Conservation (phyloP, 768 basidiomycete species). For the Clitopilus hobsonii region DNA sequence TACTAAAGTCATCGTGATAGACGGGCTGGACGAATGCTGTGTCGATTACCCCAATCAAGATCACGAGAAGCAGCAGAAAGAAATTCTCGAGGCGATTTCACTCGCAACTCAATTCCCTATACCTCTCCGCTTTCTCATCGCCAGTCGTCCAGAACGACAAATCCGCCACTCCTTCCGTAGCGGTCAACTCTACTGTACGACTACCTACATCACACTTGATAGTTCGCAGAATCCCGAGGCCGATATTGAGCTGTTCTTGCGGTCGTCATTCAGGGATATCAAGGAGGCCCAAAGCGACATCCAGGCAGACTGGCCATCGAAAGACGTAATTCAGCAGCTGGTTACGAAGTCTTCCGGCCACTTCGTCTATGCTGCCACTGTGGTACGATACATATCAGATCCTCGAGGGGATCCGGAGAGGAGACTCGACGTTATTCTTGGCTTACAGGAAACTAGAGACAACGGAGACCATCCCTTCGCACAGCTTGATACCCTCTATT, state of each 20-base stretch:
- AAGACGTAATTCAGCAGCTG: background rate
- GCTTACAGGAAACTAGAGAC: background rate
- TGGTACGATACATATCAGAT: background rate
- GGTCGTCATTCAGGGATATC: constrained; percentile 10
- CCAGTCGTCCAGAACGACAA: background rate
- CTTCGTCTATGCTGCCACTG: background rate
- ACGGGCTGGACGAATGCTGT: background rate
- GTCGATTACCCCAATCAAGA: background rate
- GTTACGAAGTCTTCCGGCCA: background rate
- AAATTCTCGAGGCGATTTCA: background rate
- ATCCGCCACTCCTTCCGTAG: background rate
- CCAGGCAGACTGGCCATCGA: constrained; percentile 4
- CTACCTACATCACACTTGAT: constrained; percentile 4
- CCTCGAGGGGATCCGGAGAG: background rate
- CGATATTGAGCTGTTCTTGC: constrained; percentile 15
- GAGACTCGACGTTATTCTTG: background rate
- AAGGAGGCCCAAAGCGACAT: constrained; percentile 4
- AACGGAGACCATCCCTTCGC: background rate
- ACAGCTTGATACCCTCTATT: background rate
- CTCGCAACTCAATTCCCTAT: background rate
- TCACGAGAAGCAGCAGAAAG: background rate
- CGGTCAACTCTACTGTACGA: background rate
- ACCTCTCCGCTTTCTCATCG: background rate
- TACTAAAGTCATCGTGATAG: no score
- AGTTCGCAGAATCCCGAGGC: constrained; percentile 5